Evolutionary conservation across 306 rosid species (phyloP).

Genomic region (Morella rubra): DNA sequence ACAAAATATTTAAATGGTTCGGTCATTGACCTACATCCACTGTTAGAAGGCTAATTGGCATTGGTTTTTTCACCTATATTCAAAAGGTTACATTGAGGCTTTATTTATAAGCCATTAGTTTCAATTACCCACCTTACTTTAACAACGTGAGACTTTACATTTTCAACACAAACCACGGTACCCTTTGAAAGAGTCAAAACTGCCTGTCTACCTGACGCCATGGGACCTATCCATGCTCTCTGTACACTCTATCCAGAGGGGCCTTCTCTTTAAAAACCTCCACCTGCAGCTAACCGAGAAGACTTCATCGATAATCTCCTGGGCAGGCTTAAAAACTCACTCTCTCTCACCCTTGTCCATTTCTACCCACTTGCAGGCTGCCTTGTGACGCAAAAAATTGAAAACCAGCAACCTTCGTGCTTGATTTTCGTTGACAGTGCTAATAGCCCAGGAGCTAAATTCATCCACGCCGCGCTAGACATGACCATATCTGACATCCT

Average conservation of each 20-base stretch:
- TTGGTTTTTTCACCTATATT: too few relatives aligned
- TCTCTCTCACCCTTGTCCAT: conserved; percentile 50
- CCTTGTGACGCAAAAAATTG: conserved; percentile 31
- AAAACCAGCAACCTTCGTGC: conserved; percentile 32
- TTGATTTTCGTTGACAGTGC: conserved; percentile 40
- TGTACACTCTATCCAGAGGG: conserved; percentile 55
- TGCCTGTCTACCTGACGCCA: neutral
- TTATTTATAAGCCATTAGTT: too few relatives aligned
- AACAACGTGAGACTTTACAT: too few relatives aligned
- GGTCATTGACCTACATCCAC: too few relatives aligned
- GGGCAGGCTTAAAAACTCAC: conserved; percentile 40
- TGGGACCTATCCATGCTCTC: conserved; percentile 55
- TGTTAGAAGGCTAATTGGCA: too few relatives aligned
- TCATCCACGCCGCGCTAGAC: conserved; percentile 50
- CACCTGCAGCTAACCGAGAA: neutral
- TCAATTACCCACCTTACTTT: too few relatives aligned
- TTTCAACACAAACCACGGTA: conserved; percentile 34
- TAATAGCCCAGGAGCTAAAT: conserved; percentile 43
- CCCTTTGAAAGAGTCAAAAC: conserved; percentile 1
- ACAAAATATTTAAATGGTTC: too few relatives aligned
- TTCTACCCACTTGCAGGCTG: conserved; percentile 66
- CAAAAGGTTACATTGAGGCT: too few relatives aligned
- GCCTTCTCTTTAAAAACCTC: conserved; percentile 66
- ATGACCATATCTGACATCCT: conserved; percentile 46
- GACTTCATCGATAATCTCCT: conserved; percentile 32